These are phyloP conservation scores for Aegilops sharonensis DNA, from an alignment of 176 grass and related monocot genomes.

Conservation along the genomic window DNA sequence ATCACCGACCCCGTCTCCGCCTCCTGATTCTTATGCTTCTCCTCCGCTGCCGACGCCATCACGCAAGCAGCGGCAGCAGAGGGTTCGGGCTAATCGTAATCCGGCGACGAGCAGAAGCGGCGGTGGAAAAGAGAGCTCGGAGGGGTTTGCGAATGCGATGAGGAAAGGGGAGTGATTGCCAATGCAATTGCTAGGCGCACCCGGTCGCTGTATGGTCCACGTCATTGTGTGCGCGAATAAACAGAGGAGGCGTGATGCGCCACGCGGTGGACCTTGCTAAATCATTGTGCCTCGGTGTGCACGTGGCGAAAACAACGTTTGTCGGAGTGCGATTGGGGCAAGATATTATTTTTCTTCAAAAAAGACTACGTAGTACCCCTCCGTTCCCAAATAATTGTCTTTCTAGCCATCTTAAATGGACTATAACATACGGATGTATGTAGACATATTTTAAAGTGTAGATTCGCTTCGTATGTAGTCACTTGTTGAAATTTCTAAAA, in stretches of 20 bases:
- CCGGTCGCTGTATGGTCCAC: not conserved
- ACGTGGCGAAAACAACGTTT: slow-evolving; percentile 15
- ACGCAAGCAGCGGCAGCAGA: not conserved
- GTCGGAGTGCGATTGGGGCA: not conserved
- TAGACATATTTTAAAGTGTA: too few relatives aligned
- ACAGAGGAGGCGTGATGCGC: not conserved
- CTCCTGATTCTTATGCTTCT: not conserved
- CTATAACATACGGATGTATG: too few relatives aligned
- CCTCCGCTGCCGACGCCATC: not conserved
- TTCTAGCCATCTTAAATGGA: too few relatives aligned
- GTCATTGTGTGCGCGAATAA: not conserved
- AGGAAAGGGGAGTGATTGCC: not conserved
- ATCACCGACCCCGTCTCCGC: not conserved
- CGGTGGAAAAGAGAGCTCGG: not conserved
- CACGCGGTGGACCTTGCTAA: slow-evolving; percentile 21
- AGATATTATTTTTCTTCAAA: too few relatives aligned
- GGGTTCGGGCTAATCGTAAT: not conserved
- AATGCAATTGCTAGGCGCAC: not conserved
- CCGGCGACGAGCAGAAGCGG: not conserved
- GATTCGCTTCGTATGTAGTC: too few relatives aligned
- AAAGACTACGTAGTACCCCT: too few relatives aligned
- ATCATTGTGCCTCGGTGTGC: not conserved
- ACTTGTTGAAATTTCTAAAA: too few relatives aligned
- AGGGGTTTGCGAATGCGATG: not conserved
- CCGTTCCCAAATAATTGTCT: too few relatives aligned